A percentile compares a stretch with the other conserved stretches of the same genome.
These are phyloP conservation scores for Pistacia atlantica DNA, from an alignment of 345 rosid species.

Conservation along the genomic window DNA sequence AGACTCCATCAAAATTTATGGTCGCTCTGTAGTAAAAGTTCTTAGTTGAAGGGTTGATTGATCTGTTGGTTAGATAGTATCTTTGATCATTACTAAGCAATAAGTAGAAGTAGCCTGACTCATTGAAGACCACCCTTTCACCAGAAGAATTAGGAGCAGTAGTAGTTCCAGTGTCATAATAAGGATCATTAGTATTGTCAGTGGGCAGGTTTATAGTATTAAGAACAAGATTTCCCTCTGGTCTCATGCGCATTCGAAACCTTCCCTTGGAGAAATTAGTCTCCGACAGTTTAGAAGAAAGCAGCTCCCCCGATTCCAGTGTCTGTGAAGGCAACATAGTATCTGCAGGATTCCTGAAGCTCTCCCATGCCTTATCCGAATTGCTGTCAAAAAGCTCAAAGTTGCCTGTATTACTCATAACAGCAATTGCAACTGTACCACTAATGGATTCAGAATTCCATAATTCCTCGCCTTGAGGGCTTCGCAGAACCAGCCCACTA, in stretches of 20 bases:
- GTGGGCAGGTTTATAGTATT: conserved; percentile 16
- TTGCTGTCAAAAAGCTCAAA: conserved; percentile 3
- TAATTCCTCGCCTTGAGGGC: conserved; percentile 14
- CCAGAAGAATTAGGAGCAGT: neutral
- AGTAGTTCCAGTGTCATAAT: conserved; percentile 4
- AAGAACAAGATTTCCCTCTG: conserved; percentile 25
- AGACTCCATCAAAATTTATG: conserved; percentile 22
- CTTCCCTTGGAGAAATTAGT: conserved; percentile 16
- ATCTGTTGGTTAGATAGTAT: neutral
- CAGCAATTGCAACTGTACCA: neutral
- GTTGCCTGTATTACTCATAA: conserved; percentile 15
- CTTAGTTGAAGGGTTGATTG: neutral
- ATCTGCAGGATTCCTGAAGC: conserved; percentile 9
- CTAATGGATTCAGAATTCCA: neutral
- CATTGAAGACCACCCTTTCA: conserved; percentile 12
- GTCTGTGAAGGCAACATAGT: conserved; percentile 19
- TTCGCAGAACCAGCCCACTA: conserved; percentile 21
- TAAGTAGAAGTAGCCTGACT: conserved; percentile 20
- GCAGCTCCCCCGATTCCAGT: neutral
- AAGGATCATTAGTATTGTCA: conserved; percentile 3
- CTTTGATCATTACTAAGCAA: neutral
- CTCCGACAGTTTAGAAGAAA: conserved; percentile 11
- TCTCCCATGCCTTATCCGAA: conserved; percentile 4
- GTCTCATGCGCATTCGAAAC: neutral
- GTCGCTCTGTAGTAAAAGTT: conserved; percentile 11